Evolutionary conservation across 176 grass and related monocot genomes (phyloP), one percentile per base, ranked within the genome.

Genomic region (Olyra latifolia): DNA sequence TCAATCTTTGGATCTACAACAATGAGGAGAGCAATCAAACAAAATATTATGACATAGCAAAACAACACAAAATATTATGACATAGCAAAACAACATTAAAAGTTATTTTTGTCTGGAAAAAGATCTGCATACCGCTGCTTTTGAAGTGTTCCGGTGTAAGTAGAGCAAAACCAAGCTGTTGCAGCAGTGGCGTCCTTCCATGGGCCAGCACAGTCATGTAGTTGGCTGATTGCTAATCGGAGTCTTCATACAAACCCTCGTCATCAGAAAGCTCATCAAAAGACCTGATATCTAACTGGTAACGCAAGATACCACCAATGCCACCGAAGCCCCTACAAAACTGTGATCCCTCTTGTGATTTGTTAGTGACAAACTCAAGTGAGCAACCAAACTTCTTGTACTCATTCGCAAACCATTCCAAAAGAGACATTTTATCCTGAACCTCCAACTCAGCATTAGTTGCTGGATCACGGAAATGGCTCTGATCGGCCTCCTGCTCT

Each of bases 321-420:
- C 86, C 86, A 80, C 86, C 86, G 5, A 88, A 88, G 43, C 86
- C 80, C 61, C 86, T 84, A 44, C 86, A 88, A 53, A 88, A 88
- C 75, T 88, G 86, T 4, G 86, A 88, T 44, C 86, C 86, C 69
- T 88, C 86, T 16, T 88, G 86, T 43, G 86, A 88, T 57, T 88
- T 88, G 76, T 88, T 88, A 29, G 86, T 88, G 49, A 88, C 81
- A 54, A 88, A 88, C 75, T 88, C 86, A 0, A 88, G 86, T 0
- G 75, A 66, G 32, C 86, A 88, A 72, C 86, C 86, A 32, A 88
- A 88, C 75, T 88, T 88, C 81, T 88, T 84, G 61, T 88, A 88
- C 30, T 84, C 86, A 49, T 88, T 88, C 49, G 86, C 86, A 67
- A 88, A 88, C 86, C 86, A 88, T 60, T 88, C 75, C 81, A 88